Conservation (phyloP, 306 rosid species). For the Vigna unguiculata region DNA sequence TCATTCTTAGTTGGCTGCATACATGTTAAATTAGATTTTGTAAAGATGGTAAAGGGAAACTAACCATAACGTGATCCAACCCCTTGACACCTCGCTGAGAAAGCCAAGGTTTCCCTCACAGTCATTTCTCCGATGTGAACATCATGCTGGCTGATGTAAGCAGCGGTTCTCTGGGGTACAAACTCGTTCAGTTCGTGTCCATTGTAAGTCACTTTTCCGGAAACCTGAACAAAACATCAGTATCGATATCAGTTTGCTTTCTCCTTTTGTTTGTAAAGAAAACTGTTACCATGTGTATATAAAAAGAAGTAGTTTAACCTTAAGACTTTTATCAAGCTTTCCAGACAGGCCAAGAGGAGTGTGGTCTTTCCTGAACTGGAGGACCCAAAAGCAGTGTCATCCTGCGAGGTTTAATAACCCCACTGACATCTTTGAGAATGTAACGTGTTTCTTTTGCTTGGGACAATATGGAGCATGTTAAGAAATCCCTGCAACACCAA, state of each 20-base stretch:
- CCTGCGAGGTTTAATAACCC: slow-evolving; percentile 79
- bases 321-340: slow-evolving; percentile 65
- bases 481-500: slow-evolving; percentile 44
- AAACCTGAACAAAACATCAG: slow-evolving; percentile 20
- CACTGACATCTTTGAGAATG: slow-evolving; percentile 76
- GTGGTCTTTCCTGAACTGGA: slow-evolving; percentile 94
- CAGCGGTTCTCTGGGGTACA: slow-evolving; percentile 84
- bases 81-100: slow-evolving; percentile 85
- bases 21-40: slow-evolving; percentile 9
- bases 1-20: neutral
- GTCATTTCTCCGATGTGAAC: slow-evolving; percentile 92
- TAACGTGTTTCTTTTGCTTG: slow-evolving; percentile 56
- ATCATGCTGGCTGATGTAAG: slow-evolving; percentile 88
- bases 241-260: neutral
- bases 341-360: slow-evolving; percentile 78
- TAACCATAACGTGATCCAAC: slow-evolving; percentile 83
- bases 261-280: neutral
- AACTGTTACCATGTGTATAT: too few species aligned
- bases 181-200: slow-evolving; percentile 60
- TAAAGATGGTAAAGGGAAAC: slow-evolving; percentile 21
- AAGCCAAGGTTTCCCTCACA: slow-evolving; percentile 92
- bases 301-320: neutral
- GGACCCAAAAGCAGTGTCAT: slow-evolving; percentile 94
- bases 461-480: slow-evolving; percentile 47
- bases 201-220: slow-evolving; percentile 60